Evolutionary conservation across 805 yeast species (phyloP).

Genomic region (Yueomyces sp.): DNA sequence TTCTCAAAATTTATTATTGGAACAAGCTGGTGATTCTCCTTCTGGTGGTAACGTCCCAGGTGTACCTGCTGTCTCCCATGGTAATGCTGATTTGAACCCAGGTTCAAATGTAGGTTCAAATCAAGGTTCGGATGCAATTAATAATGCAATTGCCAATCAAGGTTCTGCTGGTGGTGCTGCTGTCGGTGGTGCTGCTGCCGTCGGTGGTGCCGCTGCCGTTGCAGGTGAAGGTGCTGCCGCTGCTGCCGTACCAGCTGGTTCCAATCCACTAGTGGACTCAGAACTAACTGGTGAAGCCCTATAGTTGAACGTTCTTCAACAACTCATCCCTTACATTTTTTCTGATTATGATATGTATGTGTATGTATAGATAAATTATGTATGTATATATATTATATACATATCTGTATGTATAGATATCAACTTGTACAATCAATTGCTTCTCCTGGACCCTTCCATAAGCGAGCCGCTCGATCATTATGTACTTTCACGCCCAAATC

Average conservation of each 20-base stretch:
- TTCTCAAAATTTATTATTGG: background rate
- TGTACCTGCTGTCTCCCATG: background rate
- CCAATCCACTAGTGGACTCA: background rate
- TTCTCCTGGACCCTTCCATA: too few species aligned
- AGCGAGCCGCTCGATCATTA: too few species aligned
- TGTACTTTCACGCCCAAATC: too few species aligned
- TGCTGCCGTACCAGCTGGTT: background rate
- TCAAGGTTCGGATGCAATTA: background rate
- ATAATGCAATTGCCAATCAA: background rate
- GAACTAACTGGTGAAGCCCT: too few species aligned
- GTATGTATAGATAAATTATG: too few species aligned
- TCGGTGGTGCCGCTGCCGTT: background rate
- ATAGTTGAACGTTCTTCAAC: too few species aligned
- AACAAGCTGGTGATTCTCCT: background rate
- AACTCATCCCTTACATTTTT: background rate
- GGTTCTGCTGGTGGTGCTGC: background rate
- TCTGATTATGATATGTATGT: background rate
- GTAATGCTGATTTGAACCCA: background rate
- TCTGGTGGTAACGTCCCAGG: background rate
- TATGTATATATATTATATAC: too few species aligned
- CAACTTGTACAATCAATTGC: background rate
- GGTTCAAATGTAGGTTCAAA: too few species aligned
- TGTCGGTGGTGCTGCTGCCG: background rate
- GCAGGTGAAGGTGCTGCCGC: background rate
- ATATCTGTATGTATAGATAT: too few species aligned